phyloP scores from a whole-genome alignment of 2,329 filamentous ascomycete genomes.

The Fusarium armeniacum region DNA sequence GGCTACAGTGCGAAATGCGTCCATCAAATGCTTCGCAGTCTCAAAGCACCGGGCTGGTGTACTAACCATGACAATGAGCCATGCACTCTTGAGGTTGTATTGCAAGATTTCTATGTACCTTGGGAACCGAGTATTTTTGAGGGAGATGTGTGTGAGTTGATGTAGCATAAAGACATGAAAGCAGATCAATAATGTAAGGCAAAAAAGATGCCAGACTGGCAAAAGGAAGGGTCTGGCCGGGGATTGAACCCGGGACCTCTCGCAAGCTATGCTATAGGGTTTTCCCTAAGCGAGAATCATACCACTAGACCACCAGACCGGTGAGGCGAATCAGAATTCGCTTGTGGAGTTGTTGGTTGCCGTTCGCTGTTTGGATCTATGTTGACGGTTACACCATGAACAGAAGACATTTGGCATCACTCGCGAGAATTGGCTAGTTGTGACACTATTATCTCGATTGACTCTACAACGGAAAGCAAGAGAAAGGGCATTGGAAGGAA shows the following conservation, averaged over 20 bases:
- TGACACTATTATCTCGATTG: no score
- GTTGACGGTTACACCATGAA: accelerated
- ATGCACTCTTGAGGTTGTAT: neutral
- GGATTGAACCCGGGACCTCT: constrained; percentile 64
- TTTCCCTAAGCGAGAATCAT: constrained; percentile 41
- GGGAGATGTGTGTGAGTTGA: neutral
- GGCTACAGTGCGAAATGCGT: neutral
- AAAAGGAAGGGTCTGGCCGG: constrained; percentile 59
- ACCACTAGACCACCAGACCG: constrained; percentile 14
- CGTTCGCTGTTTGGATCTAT: neutral
- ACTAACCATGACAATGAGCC: neutral
- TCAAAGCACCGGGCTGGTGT: neutral
- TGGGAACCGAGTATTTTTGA: neutral
- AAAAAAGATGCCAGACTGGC: neutral
- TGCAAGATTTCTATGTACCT: neutral
- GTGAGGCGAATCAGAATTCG: neutral
- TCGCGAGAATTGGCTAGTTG: no score
- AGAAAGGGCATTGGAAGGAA: neutral
- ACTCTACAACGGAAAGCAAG: neutral
- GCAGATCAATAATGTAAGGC: neutral
- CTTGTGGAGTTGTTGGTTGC: neutral
- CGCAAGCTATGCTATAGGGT: constrained; percentile 54
- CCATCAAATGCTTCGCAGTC: neutral
- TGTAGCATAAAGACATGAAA: neutral
- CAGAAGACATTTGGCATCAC: neutral